Conservation (phyloP, 2,329 filamentous ascomycete genomes). For the Fusarium chlamydosporum region DNA sequence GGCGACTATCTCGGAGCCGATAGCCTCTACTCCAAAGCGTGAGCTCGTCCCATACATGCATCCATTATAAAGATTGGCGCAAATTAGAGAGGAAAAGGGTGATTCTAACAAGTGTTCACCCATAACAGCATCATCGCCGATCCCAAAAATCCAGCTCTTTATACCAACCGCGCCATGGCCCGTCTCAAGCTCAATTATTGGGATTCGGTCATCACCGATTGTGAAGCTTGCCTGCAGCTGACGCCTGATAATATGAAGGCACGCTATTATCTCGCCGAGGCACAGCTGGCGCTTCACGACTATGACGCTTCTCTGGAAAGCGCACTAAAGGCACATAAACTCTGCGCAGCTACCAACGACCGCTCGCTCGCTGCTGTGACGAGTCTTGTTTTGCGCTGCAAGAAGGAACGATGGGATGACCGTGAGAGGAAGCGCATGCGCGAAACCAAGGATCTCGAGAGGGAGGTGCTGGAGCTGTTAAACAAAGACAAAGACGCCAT, state of each 20-base stretch:
- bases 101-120: conserved; percentile 25
- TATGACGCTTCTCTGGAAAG: conserved; percentile 79
- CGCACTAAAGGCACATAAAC: conserved; percentile 79
- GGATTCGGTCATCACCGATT: conserved; percentile 83
- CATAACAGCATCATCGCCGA: conserved; percentile 78
- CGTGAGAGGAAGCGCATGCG: conserved; percentile 73
- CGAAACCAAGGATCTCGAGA: conserved; percentile 70
- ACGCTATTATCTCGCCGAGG: conserved; percentile 85
- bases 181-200: conserved; percentile 81
- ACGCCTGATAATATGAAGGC: conserved; percentile 80
- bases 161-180: conserved; percentile 90
- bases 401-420: conserved; percentile 88
- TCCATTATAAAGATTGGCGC: conserved; percentile 3
- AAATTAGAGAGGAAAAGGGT: neutral
- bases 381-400: conserved; percentile 80
- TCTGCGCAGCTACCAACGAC: conserved; percentile 74
- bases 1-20: conserved; percentile 77
- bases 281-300: conserved; percentile 76
- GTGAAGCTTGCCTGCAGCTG: conserved; percentile 79
- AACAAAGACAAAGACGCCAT: conserved; percentile 62
- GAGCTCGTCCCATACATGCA: conserved; percentile 50
- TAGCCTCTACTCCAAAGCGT: conserved; percentile 79
- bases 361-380: conserved; percentile 80
- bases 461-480: conserved; percentile 69
- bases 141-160: conserved; percentile 81